phyloP scores from a whole-genome alignment of 1,139 yeast genomes.

The Blastobotrys malaysiensis region DNA sequence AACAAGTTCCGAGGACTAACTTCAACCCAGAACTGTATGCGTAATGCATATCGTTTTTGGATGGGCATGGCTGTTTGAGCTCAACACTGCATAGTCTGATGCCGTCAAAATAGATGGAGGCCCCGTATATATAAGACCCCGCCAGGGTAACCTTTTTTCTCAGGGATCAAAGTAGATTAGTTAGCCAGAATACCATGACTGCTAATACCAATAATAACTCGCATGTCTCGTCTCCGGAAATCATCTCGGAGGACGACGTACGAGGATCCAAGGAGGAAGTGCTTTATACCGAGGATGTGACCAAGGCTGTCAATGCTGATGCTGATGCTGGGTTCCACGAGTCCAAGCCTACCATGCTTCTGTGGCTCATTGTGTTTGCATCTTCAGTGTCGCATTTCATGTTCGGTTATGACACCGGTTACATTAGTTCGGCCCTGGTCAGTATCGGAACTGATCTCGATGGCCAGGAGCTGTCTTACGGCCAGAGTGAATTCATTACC shows the following conservation, averaged over 20 bases:
- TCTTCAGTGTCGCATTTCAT: slow-evolving; percentile 90
- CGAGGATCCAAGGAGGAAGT: slow-evolving; percentile 1
- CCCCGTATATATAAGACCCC: background rate
- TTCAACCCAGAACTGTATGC: background rate
- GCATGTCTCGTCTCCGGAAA: background rate
- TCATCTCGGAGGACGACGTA: background rate
- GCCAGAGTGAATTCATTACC: slow-evolving; percentile 83
- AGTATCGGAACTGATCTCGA: slow-evolving; percentile 69
- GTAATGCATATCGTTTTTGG: background rate
- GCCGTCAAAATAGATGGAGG: background rate
- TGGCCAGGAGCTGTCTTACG: slow-evolving; percentile 47
- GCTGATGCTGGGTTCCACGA: slow-evolving; percentile 16
- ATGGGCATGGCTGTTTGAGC: background rate
- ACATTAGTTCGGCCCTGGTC: slow-evolving; percentile 86
- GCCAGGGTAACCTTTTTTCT: background rate
- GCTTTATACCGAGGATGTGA: background rate
- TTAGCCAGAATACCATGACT: background rate
- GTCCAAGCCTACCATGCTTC: slow-evolving; percentile 17
- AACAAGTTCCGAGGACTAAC: background rate
- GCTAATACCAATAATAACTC: background rate
- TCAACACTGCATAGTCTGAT: background rate
- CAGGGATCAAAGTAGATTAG: background rate
- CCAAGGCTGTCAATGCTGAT: slow-evolving; percentile 4
- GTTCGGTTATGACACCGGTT: slow-evolving; percentile 97
- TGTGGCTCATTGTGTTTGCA: slow-evolving; percentile 67